Evolutionary conservation across 2,329 filamentous ascomycete genomes (phyloP), one percentile per base, ranked within the genome.

Genomic region (Aureobasidium sp.): DNA sequence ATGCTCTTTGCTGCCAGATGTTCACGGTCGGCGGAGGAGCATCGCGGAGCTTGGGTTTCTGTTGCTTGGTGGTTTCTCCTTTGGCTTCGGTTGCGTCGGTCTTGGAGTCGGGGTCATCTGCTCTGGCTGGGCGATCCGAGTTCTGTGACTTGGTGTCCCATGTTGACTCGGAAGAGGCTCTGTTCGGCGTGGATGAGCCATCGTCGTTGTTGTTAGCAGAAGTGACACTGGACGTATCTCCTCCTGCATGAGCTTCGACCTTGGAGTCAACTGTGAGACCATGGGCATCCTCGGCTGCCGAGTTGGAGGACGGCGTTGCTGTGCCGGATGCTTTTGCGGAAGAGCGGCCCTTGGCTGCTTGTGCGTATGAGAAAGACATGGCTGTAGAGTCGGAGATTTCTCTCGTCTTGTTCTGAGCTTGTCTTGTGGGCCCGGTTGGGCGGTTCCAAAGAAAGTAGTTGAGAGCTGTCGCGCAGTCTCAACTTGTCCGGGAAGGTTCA

Each of bases 21-120:
- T 99, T 99, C 61, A 96, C 88, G 1, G 84, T 74, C 0, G 94
- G 94, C 45, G 89, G 80, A 31, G 90, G 88, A 19, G 93, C 93
- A 63, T 94, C 90, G 49, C 87, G 86, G 43, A 96, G 78, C 67
- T 87, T 82, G 63, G 86, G 84, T 67, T 82, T 77, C 57, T 78
- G 77, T 35, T 74, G 72, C 46, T 78, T 70, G 55, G 72, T 66
- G 65, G 68, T 69, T 60, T 74, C 73, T 55, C 23, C 38, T 10
- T 43, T 67, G 62, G 29, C 66, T 57, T 77, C 74, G 33, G 69
- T 69, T 17, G 78, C 72, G 71, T 87, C 87, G 72, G 89, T 91
- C 49, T 80, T 78, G 60, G 84, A 84, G 62, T 83, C 83, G 29
- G 37, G 63, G 57, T 19, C 67, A 55, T 77, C 74, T 33, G 78